Evolutionary conservation across 352 stramenopile genomes (phyloP).

Genomic region (Pilasporangium apinafurcum): DNA sequence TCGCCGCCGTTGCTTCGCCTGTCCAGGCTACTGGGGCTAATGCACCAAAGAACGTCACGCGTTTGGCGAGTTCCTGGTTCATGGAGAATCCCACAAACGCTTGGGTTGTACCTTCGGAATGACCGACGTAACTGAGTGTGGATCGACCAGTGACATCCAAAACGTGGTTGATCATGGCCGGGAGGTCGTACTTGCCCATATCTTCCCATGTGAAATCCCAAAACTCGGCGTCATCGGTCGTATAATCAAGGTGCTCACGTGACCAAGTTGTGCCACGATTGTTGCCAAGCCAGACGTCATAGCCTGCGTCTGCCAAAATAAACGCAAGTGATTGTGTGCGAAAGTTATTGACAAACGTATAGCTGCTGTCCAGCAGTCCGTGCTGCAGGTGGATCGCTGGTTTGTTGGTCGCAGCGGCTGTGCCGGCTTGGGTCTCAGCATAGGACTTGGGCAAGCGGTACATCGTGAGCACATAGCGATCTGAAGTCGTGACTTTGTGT

Average conservation of each 20-base stretch:
- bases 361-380: conserved; percentile 50
- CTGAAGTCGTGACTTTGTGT: conserved; percentile 34
- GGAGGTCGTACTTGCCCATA: conserved; percentile 45
- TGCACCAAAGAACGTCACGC: conserved; percentile 44
- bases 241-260: conserved; percentile 25
- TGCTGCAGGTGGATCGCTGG: conserved; percentile 45
- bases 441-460: conserved; percentile 42
- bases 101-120: conserved; percentile 49
- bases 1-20: conserved; percentile 13
- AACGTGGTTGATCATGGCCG: conserved; percentile 42
- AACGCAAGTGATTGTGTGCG: conserved; percentile 43
- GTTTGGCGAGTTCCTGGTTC: conserved; percentile 44
- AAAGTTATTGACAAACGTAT: conserved; percentile 50
- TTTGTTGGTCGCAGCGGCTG: conserved; percentile 19
- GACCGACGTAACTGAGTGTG: conserved; percentile 44
- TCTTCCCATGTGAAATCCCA: conserved; percentile 57
- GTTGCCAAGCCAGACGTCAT: conserved; percentile 59
- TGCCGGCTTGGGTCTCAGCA: conserved; percentile 23
- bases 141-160: conserved; percentile 21
- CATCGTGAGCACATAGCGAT: conserved; percentile 54
- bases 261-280: conserved; percentile 61
- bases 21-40: conserved; percentile 41
- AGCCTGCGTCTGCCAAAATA: conserved; percentile 43
- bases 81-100: conserved; percentile 50
- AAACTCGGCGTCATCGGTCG: conserved; percentile 24